Evolutionary conservation across 345 rosid species (phyloP).

Genomic region (Camelina neglecta): DNA sequence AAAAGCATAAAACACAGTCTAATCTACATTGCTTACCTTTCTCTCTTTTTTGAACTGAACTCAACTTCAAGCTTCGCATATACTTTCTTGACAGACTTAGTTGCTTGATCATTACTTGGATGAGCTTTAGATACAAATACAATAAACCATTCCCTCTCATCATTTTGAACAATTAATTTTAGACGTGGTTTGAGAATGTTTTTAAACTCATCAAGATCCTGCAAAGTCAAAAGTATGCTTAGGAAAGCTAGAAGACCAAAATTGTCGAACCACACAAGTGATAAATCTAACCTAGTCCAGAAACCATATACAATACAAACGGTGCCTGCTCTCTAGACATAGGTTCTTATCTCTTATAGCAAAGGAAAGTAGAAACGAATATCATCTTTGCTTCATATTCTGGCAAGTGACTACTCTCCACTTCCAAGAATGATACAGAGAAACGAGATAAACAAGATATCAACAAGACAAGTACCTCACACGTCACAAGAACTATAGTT

Average conservation of each 20-base stretch:
- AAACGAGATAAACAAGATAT: constrained; percentile 1
- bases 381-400: neutral
- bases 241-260: constrained; percentile 16
- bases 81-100: constrained; percentile 84
- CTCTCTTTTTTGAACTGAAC: constrained; percentile 94
- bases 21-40: constrained; percentile 58
- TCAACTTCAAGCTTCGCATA: constrained; percentile 94
- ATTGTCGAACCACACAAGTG: constrained; percentile 10
- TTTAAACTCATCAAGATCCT: constrained; percentile 99
- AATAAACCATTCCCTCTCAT: constrained; percentile 95
- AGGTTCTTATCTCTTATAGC: neutral
- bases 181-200: constrained; percentile 93
- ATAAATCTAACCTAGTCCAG: neutral
- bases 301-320: neutral
- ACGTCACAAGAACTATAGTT: constrained; percentile 85
- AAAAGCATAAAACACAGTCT: neutral
- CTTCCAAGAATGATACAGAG: constrained; percentile 6
- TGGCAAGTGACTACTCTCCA: constrained; percentile 19
- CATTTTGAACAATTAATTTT: constrained; percentile 87
- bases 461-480: constrained; percentile 69
- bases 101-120: constrained; percentile 86
- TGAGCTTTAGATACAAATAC: constrained; percentile 94
- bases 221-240: constrained; percentile 34
- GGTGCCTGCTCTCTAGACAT: neutral
- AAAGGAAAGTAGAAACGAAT: neutral